Percentiles rank a stretch among this genome's conserved stretches.
These are phyloP conservation scores for Colletotrichum limetticola DNA, from an alignment of 2,329 filamentous ascomycete species.

Conservation along the genomic window DNA sequence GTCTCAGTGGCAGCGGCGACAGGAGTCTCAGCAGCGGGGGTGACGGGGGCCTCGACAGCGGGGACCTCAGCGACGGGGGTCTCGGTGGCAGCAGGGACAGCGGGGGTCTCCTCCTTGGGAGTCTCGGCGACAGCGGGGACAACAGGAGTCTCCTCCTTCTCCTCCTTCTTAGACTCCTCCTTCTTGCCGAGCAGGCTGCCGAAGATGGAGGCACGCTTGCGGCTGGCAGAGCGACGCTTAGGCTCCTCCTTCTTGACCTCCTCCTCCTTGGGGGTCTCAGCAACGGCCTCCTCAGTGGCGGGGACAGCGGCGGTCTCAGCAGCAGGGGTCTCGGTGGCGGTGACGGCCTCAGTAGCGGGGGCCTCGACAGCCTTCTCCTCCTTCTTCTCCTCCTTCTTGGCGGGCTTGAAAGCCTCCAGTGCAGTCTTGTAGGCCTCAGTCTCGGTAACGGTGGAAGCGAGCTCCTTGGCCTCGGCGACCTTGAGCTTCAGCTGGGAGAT, in stretches of 20 bases:
- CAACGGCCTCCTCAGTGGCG: constrained; percentile 42
- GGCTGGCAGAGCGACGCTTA: constrained; percentile 72
- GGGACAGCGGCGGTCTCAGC: constrained; percentile 42
- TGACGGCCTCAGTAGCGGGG: constrained; percentile 47
- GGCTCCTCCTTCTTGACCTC: constrained; percentile 65
- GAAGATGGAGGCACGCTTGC: constrained; percentile 75
- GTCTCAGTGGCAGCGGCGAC: constrained; percentile 42
- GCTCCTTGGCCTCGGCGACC: constrained; percentile 85
- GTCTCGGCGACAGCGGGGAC: constrained; percentile 47
- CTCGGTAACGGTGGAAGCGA: constrained; percentile 77
- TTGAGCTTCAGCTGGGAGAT: constrained; percentile 84
- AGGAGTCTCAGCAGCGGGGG: constrained; percentile 45
- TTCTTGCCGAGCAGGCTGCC: constrained; percentile 67
- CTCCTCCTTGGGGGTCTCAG: constrained; percentile 52
- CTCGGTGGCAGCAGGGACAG: constrained; percentile 45
- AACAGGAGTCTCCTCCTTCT: constrained; percentile 49
- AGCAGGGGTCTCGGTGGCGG: constrained; percentile 44
- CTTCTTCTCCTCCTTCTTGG: constrained; percentile 54
- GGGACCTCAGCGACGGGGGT: constrained; percentile 47
- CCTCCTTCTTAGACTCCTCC: constrained; percentile 58
- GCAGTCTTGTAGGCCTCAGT: constrained; percentile 91
- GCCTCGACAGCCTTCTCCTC: constrained; percentile 57
- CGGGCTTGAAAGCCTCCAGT: constrained; percentile 74
- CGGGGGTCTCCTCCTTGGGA: constrained; percentile 43
- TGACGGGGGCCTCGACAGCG: constrained; percentile 39